Percentiles rank a stretch among this genome's conserved stretches.
Conservation (phyloP, 768 basidiomycete species). For the Pleurotus giganteus region DNA sequence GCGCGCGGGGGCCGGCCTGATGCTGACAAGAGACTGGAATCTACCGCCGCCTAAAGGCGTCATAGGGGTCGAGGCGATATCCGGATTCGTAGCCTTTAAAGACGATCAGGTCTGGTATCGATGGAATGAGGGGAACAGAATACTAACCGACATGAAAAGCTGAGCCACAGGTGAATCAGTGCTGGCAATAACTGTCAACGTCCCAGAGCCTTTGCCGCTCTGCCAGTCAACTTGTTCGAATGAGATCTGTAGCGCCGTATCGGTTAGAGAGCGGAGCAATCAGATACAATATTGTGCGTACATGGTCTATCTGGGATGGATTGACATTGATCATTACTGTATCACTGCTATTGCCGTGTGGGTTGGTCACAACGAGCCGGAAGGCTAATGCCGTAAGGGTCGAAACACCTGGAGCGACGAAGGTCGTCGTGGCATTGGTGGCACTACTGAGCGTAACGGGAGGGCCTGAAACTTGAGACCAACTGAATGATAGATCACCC, state of each 20-base stretch:
- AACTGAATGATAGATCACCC: slow-evolving; percentile 8
- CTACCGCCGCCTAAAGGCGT: slow-evolving; percentile 12
- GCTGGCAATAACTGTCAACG: slow-evolving; percentile 15
- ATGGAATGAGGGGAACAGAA: neutral
- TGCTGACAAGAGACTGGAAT: slow-evolving; percentile 13
- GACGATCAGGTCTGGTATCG: neutral
- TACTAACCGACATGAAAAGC: slow-evolving; percentile 17
- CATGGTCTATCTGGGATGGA: slow-evolving; percentile 14
- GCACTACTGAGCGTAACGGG: neutral
- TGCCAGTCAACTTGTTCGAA: slow-evolving; percentile 15
- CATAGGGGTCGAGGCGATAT: slow-evolving; percentile 14
- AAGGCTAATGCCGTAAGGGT: slow-evolving; percentile 9
- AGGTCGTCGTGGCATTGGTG: slow-evolving; percentile 9
- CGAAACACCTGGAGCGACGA: slow-evolving; percentile 12
- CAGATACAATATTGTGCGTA: neutral
- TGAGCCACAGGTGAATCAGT: slow-evolving; percentile 11
- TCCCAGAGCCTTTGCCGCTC: slow-evolving; percentile 17
- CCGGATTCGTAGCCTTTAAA: slow-evolving; percentile 14
- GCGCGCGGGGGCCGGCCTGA: slow-evolving; percentile 15
- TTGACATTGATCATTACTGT: slow-evolving; percentile 11
- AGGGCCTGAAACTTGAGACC: slow-evolving; percentile 13
- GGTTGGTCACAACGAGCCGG: slow-evolving; percentile 2
- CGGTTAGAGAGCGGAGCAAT: neutral
- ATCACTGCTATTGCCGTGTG: slow-evolving; percentile 9
- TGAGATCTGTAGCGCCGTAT: slow-evolving; percentile 12